Conservation (phyloP, 75 land plant species). For the Adiantum capillusveneris region DNA sequence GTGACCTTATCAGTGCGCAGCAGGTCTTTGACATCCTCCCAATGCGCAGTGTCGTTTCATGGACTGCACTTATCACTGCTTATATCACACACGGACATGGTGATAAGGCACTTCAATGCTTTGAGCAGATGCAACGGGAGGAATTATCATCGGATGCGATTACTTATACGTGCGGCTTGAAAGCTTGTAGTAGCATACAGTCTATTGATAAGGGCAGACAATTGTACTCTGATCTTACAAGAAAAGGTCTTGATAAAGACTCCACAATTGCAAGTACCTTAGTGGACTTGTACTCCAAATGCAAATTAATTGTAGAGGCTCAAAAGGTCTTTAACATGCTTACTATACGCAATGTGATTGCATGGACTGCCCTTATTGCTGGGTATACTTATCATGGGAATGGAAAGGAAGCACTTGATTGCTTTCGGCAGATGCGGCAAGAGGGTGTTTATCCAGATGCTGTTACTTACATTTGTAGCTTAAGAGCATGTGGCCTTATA, state of each 20-base stretch:
- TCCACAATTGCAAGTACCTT: conserved; percentile 8
- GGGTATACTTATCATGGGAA: conserved; percentile 15
- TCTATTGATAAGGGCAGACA: conserved; percentile 10
- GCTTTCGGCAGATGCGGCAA: conserved; percentile 13
- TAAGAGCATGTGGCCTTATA: conserved; percentile 47
- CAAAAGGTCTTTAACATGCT: conserved; percentile 9
- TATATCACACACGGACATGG: conserved; percentile 7
- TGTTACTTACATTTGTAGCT: conserved; percentile 49
- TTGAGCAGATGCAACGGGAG: not conserved
- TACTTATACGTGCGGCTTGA: conserved; percentile 6
- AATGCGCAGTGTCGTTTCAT: conserved; percentile 3
- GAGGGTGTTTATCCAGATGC: conserved; percentile 41
- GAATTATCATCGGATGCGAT: conserved; percentile 2
- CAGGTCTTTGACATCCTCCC: conserved; percentile 9
- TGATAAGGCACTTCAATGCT: conserved; percentile 7
- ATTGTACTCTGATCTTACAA: conserved; percentile 1
- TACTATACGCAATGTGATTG: conserved; percentile 1
- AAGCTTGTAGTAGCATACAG: conserved; percentile 8
- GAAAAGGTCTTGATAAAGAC: conserved; percentile 2
- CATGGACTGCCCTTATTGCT: conserved; percentile 26
- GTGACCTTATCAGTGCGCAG: conserved; percentile 6
- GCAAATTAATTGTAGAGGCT: conserved; percentile 10
- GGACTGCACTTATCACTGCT: conserved; percentile 11
- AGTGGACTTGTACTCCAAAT: conserved; percentile 24
- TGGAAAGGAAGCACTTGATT: conserved; percentile 10